Percentiles rank a stretch among this genome's conserved stretches.
phyloP scores from a whole-genome alignment of 805 yeast species.

The Spathaspora gorwiae region DNA sequence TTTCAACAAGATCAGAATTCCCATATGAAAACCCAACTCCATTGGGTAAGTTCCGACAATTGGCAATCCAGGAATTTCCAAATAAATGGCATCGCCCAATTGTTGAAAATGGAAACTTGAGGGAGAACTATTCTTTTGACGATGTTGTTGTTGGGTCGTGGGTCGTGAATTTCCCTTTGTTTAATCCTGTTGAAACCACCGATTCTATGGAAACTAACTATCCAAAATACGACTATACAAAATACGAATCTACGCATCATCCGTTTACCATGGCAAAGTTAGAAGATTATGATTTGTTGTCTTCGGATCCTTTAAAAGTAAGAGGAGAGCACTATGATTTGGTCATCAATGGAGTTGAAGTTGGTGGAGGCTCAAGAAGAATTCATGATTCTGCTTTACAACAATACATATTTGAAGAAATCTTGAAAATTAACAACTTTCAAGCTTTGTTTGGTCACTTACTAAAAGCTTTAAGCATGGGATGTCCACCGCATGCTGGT shows the following conservation, averaged over 20 bases:
- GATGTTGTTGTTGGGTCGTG: slow-evolving; percentile 63
- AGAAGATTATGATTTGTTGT: slow-evolving; percentile 59
- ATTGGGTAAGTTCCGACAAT: slow-evolving; percentile 77
- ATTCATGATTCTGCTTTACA: slow-evolving; percentile 84
- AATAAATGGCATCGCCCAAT: slow-evolving; percentile 43
- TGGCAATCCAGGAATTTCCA: slow-evolving; percentile 57
- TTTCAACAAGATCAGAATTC: slow-evolving; percentile 63
- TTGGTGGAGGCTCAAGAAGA: slow-evolving; percentile 97
- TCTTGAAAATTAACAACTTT: slow-evolving; percentile 58
- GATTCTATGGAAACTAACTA: slow-evolving; percentile 29
- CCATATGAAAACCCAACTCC: slow-evolving; percentile 96
- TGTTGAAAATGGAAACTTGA: slow-evolving; percentile 7
- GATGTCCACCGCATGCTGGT: slow-evolving; percentile 99
- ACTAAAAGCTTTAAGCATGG: slow-evolving; percentile 72
- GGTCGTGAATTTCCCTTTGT: slow-evolving; percentile 91
- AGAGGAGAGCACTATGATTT: slow-evolving; percentile 92
- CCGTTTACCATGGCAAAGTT: slow-evolving; percentile 92
- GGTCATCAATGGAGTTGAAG: slow-evolving; percentile 89
- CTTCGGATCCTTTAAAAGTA: slow-evolving; percentile 53
- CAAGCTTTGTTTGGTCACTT: slow-evolving; percentile 78
- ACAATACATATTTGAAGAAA: slow-evolving; percentile 58
- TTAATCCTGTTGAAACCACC: slow-evolving; percentile 61
- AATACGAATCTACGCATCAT: slow-evolving; percentile 79
- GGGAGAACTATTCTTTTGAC: slow-evolving; percentile 13
- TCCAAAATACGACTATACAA: slow-evolving; percentile 54